Base-by-base conservation (phyloP, 108 stramenopile genomes). In the Phaeodactylum tricornutum region DNA sequence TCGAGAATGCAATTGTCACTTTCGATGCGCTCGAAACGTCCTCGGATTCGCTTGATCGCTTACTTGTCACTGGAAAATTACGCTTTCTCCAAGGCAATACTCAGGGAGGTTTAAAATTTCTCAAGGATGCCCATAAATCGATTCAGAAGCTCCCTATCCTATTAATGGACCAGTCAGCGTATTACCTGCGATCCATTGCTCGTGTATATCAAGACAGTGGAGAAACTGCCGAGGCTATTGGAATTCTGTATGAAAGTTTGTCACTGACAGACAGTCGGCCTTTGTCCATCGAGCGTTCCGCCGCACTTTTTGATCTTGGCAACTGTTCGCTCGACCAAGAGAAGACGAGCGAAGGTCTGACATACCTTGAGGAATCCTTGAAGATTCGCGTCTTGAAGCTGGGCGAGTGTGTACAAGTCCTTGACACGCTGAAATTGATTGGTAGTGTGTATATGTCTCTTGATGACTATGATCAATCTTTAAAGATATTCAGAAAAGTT, bases 241-340 rank as follows among this genome's bases (percentile, higher is more conserved):
- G 22, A 6, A 41, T 69, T 22, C 66, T 66, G 37, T 44, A 74
- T 21, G 57, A 37, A 15, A 66, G 71, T 26, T 33, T 84, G 0
- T 24, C 44, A 0, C 59, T 63, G 31, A 69, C 75, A 22, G 68
- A 49, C 32, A 37, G 64, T 9, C 33, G 64, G 9, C 64, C 63
- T 19, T 70, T 67, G 7, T 61, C 69, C 14, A 24, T 59, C 29
- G 75, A 84, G 35, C 54, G 78, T 11, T 75, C 78, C 25, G 53
- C 61, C 24, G 64, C 67, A 28, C 53, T 69, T 1, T 47, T 42
- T 32, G 52, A 63, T 2, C 17, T 63, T 0, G 68, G 48, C 4
- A 35, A 49, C 17, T 53, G 29, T n/a, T 35, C 50, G 0, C 28
- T 63, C 31, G 44, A 59, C 16, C 25, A 12, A 0, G 23, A 40